Evolutionary conservation across 495 filamentous ascomycete genomes (phyloP), one percentile per base, ranked within the genome.

Genomic region (Jackrogersella multiformis): DNA sequence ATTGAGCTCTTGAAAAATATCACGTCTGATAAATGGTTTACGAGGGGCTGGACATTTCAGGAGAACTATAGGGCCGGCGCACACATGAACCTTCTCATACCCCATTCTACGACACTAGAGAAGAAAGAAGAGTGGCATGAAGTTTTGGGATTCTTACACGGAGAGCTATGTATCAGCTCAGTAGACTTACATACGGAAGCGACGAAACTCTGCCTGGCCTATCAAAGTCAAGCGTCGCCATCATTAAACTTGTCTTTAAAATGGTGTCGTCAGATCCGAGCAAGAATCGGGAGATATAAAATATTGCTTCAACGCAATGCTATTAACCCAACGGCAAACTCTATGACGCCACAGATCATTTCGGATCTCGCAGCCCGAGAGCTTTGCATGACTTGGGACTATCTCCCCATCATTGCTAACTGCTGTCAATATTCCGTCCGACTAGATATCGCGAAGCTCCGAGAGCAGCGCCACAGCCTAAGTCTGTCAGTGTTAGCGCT

Each of bases 401-500:
- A 73, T 5, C 64, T 77, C 24, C 44, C 73, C 32, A 73, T 77
- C 34, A 42, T 63, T 7, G 74, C 68, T 36, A 77, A 75, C 28
- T 75, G 70, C 54, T 77, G 74, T 35, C 34, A 70, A 9, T 77
- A 75, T 46, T 28, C 64, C 0, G 32, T 65, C 5, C 65, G 68
- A 5, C 56, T 77, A 21, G 53, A 73, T 18, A 38, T 9, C 6
- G 8, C 30, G 45, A 23, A 30, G 13, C 58, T 76, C 0, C 35
- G 30, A 30, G 4, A 49, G 18, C 13, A 44, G 15, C 23, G 52
- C 21, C 13, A 35, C 32, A 74, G 71, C 36, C 56, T 72, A 16
- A 71, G 67, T 23, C 34, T 77, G 44, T 73, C 72, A 2, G 39
- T 72, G 54, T 44, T 76, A 21, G 61, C 65, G 4, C 61, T 73